Evolutionary conservation across 768 basidiomycete genomes (phyloP).

Genomic region (Pisolithus tinctorius): DNA sequence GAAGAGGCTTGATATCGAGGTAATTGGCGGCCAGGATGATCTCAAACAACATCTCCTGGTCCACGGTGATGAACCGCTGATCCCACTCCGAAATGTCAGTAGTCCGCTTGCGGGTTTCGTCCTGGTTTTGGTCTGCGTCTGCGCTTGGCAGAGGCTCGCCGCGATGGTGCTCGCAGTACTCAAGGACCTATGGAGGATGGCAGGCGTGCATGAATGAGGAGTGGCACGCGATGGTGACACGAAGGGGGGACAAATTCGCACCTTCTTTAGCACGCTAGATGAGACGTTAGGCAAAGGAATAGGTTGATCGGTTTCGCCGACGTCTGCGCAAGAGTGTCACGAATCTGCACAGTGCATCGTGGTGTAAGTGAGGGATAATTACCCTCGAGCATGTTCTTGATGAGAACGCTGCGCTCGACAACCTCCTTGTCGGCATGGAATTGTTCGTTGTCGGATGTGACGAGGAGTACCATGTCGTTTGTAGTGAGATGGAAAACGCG

Average conservation of each 20-base stretch:
- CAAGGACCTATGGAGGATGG: slow-evolving; percentile 64
- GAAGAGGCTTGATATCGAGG: slow-evolving; percentile 96
- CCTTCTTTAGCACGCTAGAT: slow-evolving; percentile 90
- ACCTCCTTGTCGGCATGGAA: slow-evolving; percentile 93
- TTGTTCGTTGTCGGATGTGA: slow-evolving; percentile 93
- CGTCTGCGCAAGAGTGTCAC: slow-evolving; percentile 46
- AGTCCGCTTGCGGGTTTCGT: slow-evolving; percentile 96
- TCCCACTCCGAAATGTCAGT: slow-evolving; percentile 99
- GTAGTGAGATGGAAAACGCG: not conserved
- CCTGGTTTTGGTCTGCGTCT: slow-evolving; percentile 74
- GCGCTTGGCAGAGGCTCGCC: slow-evolving; percentile 90
- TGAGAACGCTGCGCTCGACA: slow-evolving; percentile 90
- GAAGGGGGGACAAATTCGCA: slow-evolving; percentile 19
- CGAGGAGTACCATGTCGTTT: slow-evolving; percentile 69
- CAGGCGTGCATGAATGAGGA: slow-evolving; percentile 1
- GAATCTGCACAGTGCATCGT: not conserved
- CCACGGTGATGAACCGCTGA: slow-evolving; percentile 96
- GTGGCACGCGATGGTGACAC: not conserved
- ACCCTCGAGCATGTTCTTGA: slow-evolving; percentile 99
- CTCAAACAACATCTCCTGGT: slow-evolving; percentile 99
- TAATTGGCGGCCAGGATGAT: slow-evolving; percentile 99
- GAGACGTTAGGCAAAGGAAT: slow-evolving; percentile 95
- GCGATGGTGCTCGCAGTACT: slow-evolving; percentile 99
- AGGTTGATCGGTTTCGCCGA: slow-evolving; percentile 89
- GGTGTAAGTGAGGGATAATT: slow-evolving; percentile 2